These are phyloP conservation scores for Elaeagnus macrophylla DNA, from an alignment of 306 rosid species.

Conservation along the genomic window DNA sequence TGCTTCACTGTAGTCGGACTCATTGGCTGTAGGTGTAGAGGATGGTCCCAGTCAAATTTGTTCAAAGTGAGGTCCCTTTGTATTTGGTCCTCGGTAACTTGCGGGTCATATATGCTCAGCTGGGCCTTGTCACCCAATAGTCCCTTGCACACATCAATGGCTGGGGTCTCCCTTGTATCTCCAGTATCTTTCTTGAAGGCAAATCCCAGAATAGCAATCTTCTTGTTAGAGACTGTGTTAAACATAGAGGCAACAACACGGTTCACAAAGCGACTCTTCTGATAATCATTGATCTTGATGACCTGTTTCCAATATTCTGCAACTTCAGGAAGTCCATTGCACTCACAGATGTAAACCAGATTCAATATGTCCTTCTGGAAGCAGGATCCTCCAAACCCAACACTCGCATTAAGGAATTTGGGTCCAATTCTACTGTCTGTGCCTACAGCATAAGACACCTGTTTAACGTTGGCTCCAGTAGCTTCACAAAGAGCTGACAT, in stretches of 20 bases:
- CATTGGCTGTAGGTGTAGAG: conserved; percentile 39
- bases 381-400: conserved; percentile 91
- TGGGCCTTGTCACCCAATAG: conserved; percentile 59
- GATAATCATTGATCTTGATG: conserved; percentile 72
- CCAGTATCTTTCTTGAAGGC: conserved; percentile 81
- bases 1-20: conserved; percentile 33
- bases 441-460: conserved; percentile 62
- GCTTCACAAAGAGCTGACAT: conserved; percentile 84
- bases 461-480: conserved; percentile 68
- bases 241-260: conserved; percentile 70
- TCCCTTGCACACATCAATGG: conserved; percentile 76
- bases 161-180: conserved; percentile 79
- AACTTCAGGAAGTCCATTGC: conserved; percentile 69
- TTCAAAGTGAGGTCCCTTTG: conserved; percentile 44
- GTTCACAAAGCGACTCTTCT: conserved; percentile 66
- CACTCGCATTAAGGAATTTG: conserved; percentile 61
- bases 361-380: conserved; percentile 80
- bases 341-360: conserved; percentile 66
- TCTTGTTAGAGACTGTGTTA: conserved; percentile 71
- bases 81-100: conserved; percentile 55
- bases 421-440: conserved; percentile 66
- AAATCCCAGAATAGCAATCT: conserved; percentile 65
- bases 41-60: conserved; percentile 53
- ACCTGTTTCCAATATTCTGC: conserved; percentile 77
- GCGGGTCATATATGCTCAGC: conserved; percentile 60